These are phyloP conservation scores for Pestalotiopsis sp. DNA, from an alignment of 2,329 filamentous ascomycete genomes.

Conservation along the genomic window DNA sequence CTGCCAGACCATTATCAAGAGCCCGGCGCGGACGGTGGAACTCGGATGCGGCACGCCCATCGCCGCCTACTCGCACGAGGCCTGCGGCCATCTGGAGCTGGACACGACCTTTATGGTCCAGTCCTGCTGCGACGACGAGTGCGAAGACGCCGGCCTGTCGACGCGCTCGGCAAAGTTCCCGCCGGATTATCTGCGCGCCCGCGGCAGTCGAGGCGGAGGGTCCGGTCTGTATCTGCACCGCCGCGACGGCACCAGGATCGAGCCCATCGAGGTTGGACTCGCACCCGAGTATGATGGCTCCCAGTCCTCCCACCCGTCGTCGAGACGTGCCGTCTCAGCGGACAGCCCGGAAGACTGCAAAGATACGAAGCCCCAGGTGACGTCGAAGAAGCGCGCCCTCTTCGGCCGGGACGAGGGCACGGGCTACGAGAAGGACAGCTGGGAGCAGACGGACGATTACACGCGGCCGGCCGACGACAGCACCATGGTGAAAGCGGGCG, in stretches of 20 bases:
- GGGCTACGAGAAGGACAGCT: not conserved
- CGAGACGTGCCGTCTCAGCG: not conserved
- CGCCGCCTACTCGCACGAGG: not conserved
- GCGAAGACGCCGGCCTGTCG: not conserved
- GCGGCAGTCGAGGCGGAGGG: not conserved
- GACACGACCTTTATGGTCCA: slow-evolving; percentile 12
- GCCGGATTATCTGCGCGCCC: not conserved
- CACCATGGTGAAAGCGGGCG: not conserved
- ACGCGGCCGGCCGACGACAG: not conserved
- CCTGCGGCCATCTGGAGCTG: not conserved
- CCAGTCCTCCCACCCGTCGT: not conserved
- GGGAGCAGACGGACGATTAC: not conserved
- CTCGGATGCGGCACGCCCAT: slow-evolving; percentile 2
- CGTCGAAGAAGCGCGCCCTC: not conserved
- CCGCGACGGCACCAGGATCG: slow-evolving; percentile 4
- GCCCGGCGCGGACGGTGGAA: not conserved
- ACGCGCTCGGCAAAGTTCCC: slow-evolving; percentile 3
- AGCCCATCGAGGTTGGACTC: not conserved
- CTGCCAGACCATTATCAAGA: not conserved
- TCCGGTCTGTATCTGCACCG: not conserved
- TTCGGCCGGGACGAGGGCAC: not conserved
- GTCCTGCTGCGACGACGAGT: slow-evolving; percentile 10
- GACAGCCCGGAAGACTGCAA: not conserved
- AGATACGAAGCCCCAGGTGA: not conserved
- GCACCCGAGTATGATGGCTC: not conserved